phyloP scores from a whole-genome alignment of 768 basidiomycete species.

The Mycena galericulata region DNA sequence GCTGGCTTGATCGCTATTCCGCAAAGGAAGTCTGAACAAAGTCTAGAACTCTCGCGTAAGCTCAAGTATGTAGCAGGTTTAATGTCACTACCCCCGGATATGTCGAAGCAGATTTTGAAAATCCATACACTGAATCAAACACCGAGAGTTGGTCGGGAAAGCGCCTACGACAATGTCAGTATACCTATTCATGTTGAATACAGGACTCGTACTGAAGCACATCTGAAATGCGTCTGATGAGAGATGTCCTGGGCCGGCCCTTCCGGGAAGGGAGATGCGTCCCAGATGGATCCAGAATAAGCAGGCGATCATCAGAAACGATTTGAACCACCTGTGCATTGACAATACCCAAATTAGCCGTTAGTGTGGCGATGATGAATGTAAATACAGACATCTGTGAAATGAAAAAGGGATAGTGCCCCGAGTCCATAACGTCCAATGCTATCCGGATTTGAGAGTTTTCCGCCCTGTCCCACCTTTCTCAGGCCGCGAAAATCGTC shows the following conservation, averaged over 20 bases:
- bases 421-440: constrained; percentile 49
- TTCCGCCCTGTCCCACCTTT: constrained; percentile 43
- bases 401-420: constrained; percentile 44
- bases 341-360: not conserved
- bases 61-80: no score
- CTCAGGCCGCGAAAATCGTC: constrained; percentile 43
- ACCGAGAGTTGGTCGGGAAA: constrained; percentile 31
- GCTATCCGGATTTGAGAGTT: constrained; percentile 35
- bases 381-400: constrained; percentile 39
- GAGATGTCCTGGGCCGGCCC: constrained; percentile 26
- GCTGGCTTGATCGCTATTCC: constrained; percentile 3
- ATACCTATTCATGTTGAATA: not conserved
- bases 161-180: constrained; percentile 5
- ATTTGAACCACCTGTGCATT: constrained; percentile 44
- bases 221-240: constrained; percentile 11
- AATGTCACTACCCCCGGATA: constrained; percentile 25
- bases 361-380: not conserved
- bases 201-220: constrained; percentile 9
- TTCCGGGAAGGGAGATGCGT: constrained; percentile 35
- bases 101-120: constrained; percentile 11
- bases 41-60: constrained; percentile 34
- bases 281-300: constrained; percentile 44
- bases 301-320: constrained; percentile 35
- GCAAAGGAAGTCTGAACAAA: constrained; percentile 36
- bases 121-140: constrained; percentile 33